Conservation (phyloP, 805 yeast species). For the Kodamaea kaohsiungensis region DNA sequence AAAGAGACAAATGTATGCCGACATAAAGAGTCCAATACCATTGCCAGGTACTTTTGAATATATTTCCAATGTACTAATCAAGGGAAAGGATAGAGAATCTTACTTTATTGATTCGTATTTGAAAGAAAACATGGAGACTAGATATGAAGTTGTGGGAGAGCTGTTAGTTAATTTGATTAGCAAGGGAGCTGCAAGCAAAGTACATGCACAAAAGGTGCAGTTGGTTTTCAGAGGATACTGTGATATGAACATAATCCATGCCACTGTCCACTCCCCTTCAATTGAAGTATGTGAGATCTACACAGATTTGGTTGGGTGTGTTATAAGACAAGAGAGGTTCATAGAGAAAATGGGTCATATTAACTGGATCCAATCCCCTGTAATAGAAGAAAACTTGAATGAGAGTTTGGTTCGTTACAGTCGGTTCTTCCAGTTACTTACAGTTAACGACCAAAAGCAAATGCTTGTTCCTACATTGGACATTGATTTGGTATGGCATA, state of each 20-base stretch:
- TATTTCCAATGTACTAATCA: constrained; percentile 11
- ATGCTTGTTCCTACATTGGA: constrained; percentile 27
- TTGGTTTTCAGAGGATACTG: constrained; percentile 11
- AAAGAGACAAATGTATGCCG: constrained; percentile 19
- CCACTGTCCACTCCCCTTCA: constrained; percentile 3
- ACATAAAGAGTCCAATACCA: constrained; percentile 2
- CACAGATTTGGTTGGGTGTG: constrained; percentile 28
- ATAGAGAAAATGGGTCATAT: constrained; percentile 20
- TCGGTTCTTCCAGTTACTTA: constrained; percentile 15
- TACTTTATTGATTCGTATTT: constrained; percentile 9
- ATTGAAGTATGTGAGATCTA: constrained; percentile 3
- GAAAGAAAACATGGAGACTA: neutral
- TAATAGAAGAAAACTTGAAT: constrained; percentile 12
- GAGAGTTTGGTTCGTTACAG: constrained; percentile 20
- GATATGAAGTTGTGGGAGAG: neutral
- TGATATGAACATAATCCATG: constrained; percentile 16
- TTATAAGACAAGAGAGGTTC: constrained; percentile 23
- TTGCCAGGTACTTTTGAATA: constrained; percentile 11
- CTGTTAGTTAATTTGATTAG: neutral
- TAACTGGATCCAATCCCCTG: constrained; percentile 19
- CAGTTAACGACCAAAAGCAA: neutral
- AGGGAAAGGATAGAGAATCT: neutral
- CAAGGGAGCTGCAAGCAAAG: neutral
- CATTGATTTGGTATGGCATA: constrained; percentile 30
- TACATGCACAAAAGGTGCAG: neutral